Evolutionary conservation across 176 grass and related monocot species (phyloP).

Genomic region (Juncus effusus): DNA sequence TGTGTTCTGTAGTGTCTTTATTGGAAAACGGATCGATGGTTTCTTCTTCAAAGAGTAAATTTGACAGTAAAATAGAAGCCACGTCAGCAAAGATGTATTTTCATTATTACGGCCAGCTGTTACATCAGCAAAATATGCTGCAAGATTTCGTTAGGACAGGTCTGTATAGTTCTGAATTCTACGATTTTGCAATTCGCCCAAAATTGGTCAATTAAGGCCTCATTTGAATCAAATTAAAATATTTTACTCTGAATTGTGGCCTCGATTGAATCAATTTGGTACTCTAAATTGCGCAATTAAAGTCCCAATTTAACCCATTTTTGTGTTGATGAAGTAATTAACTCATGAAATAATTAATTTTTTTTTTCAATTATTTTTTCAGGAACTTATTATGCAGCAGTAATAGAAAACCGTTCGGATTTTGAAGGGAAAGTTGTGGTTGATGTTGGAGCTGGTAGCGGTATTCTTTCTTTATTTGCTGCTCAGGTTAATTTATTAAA

Average conservation of each 20-base stretch:
- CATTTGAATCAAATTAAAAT: not conserved
- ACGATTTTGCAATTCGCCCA: not conserved
- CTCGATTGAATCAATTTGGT: not conserved
- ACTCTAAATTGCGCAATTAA: not conserved
- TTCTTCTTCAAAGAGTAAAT: conserved; percentile 68
- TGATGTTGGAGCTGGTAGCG: conserved; percentile 99
- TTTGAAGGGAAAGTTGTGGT: conserved; percentile 91
- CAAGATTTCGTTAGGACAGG: conserved; percentile 99
- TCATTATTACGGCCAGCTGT: conserved; percentile 92
- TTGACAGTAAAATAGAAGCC: conserved; percentile 96
- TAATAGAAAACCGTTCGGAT: conserved; percentile 82
- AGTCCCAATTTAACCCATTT: too few relatives aligned
- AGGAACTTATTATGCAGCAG: conserved; percentile 99
- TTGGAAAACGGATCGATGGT: conserved; percentile 79
- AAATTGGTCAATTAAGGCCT: not conserved
- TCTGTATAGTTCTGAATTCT: conserved; percentile 16
- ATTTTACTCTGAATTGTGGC: not conserved
- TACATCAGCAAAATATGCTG: conserved; percentile 99
- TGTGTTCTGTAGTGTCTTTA: conserved; percentile 41
- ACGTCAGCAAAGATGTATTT: conserved; percentile 99
- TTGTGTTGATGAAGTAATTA: too few relatives aligned
- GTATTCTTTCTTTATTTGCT: conserved; percentile 99
- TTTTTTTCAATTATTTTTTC: conserved; percentile 14
- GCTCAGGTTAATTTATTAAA: conserved; percentile 55
- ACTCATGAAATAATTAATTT: too few relatives aligned